These are phyloP conservation scores for Malassezia vespertilionis DNA, from an alignment of 1,284 basidiomycete genomes.

Conservation along the genomic window DNA sequence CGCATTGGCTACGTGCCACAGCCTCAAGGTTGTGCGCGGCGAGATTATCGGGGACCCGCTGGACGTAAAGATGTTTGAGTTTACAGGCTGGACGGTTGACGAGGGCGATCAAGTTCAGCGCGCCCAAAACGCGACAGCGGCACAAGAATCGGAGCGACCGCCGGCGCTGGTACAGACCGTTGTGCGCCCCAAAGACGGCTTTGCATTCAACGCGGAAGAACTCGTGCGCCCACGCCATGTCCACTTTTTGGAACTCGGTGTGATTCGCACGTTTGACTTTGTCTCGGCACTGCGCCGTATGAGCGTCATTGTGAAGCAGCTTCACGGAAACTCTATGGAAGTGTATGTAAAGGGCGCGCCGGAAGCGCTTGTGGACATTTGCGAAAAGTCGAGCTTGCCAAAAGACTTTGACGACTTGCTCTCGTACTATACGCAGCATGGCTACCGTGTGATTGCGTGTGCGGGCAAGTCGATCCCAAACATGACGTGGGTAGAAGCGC, in stretches of 20 bases:
- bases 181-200: conserved; percentile 83
- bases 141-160: conserved; percentile 55
- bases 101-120: conserved; percentile 54
- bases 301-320: conserved; percentile 92
- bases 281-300: conserved; percentile 83
- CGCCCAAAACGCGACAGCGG: conserved; percentile 32
- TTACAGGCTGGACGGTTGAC: conserved; percentile 89
- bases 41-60: conserved; percentile 87
- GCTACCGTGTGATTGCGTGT: conserved; percentile 94
- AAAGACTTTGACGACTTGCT: conserved; percentile 92
- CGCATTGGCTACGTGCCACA: conserved; percentile 91
- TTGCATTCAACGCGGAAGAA: conserved; percentile 77
- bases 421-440: conserved; percentile 91
- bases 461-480: conserved; percentile 91
- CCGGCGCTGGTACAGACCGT: conserved; percentile 90
- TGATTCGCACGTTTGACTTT: conserved; percentile 93
- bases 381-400: conserved; percentile 52
- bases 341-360: conserved; percentile 97
- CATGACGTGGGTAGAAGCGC: conserved; percentile 92
- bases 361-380: conserved; percentile 93
- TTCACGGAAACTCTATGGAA: conserved; percentile 90
- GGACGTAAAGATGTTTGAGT: conserved; percentile 79
- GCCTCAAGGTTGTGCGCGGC: conserved; percentile 79
- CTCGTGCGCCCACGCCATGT: conserved; percentile 59
- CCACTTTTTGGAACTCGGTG: conserved; percentile 63